Evolutionary conservation across 352 stramenopile genomes (phyloP).

Genomic region (Elongisporangium anandrum): DNA sequence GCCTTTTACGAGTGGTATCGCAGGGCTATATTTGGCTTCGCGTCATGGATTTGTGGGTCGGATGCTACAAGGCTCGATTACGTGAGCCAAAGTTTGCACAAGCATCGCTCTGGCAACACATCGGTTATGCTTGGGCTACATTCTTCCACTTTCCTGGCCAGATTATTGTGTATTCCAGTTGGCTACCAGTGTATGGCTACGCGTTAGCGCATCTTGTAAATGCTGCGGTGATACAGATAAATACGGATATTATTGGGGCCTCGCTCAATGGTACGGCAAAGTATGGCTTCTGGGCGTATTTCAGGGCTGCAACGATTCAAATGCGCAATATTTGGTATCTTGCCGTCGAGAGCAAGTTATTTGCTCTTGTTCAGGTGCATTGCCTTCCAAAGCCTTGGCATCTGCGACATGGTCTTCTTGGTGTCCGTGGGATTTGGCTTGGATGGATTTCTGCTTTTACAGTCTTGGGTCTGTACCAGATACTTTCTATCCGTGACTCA

Average conservation of each 20-base stretch:
- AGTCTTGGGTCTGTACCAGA: not conserved
- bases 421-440: not conserved
- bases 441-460: not conserved
- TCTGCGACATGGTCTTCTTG: not conserved
- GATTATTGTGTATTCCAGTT: constrained; percentile 45
- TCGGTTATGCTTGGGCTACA: constrained; percentile 5
- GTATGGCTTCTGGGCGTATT: constrained; percentile 10
- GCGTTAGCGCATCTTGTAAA: constrained; percentile 33
- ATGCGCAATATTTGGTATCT: constrained; percentile 46
- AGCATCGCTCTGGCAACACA: not conserved
- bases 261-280: not conserved
- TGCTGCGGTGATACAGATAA: constrained; percentile 22
- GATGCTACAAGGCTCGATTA: constrained; percentile 14
- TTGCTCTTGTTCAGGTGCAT: not conserved
- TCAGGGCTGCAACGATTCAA: constrained; percentile 24
- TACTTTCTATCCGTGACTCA: not conserved
- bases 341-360: constrained; percentile 23
- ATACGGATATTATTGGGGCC: not conserved
- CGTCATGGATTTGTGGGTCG: constrained; percentile 22
- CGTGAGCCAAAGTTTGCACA: not conserved
- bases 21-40: constrained; percentile 49
- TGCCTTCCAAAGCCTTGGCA: not conserved
- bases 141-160: constrained; percentile 44
- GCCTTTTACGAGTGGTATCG: constrained; percentile 21
- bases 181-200: constrained; percentile 35